Percentiles rank a stretch among this genome's conserved stretches.
These are phyloP conservation scores for Xylaria venustula DNA, from an alignment of 495 filamentous ascomycete species.

Conservation along the genomic window DNA sequence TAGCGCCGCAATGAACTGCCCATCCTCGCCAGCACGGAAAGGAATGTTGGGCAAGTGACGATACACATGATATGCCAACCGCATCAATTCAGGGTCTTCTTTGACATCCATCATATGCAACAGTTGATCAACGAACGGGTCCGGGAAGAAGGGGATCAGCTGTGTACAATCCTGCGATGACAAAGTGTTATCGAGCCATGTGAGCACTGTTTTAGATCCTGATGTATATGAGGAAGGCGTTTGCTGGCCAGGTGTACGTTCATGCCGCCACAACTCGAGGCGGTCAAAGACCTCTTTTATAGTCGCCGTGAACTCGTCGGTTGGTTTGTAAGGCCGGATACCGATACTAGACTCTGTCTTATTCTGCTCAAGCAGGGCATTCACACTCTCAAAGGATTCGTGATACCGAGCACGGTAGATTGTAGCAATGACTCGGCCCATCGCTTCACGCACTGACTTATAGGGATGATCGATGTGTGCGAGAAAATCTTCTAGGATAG, in stretches of 20 bases:
- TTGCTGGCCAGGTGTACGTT: constrained; percentile 84
- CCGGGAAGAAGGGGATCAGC: constrained; percentile 86
- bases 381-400: constrained; percentile 81
- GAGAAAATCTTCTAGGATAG: constrained; percentile 86
- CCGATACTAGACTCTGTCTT: constrained; percentile 79
- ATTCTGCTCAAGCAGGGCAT: constrained; percentile 72
- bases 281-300: constrained; percentile 74
- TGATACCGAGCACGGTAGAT: constrained; percentile 90
- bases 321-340: constrained; percentile 75
- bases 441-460: constrained; percentile 92
- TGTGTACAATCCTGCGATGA: constrained; percentile 91
- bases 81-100: constrained; percentile 94
- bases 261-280: constrained; percentile 83
- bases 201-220: constrained; percentile 90
- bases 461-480: constrained; percentile 94
- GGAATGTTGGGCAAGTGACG: constrained; percentile 96
- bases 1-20: constrained; percentile 76
- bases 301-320: constrained; percentile 67
- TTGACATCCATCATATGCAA: constrained; percentile 99
- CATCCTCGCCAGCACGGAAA: constrained; percentile 81
- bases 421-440: constrained; percentile 82
- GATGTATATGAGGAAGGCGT: constrained; percentile 93
- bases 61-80: constrained; percentile 94
- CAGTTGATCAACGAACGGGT: constrained; percentile 83
- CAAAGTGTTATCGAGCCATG: constrained; percentile 91